A percentile compares a stretch with the other conserved stretches of the same genome.
These are phyloP conservation scores for Trichosporon sp. DNA, from an alignment of 1,284 basidiomycete species.

Conservation along the genomic window DNA sequence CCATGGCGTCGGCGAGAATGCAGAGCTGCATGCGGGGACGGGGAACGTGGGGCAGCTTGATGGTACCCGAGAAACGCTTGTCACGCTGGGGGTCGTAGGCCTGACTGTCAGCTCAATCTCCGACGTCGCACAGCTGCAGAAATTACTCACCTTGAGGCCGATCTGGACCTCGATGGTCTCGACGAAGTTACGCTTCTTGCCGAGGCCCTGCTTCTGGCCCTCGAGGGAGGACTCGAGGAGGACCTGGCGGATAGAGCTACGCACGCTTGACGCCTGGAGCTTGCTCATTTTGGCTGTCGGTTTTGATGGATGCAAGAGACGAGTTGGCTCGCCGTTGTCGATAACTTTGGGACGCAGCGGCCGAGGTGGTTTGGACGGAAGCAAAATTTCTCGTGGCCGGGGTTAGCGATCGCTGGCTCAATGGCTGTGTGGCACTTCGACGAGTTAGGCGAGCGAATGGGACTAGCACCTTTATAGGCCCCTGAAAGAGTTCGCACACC, in stretches of 20 bases:
- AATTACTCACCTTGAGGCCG: slow-evolving; percentile 80
- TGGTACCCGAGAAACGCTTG: slow-evolving; percentile 69
- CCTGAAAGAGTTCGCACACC: not conserved
- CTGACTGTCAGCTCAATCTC: not conserved
- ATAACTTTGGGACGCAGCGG: slow-evolving; percentile 3
- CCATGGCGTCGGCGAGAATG: slow-evolving; percentile 97
- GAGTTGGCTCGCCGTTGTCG: not conserved
- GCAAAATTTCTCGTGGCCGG: not conserved
- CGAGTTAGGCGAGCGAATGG: not conserved
- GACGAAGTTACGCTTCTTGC: slow-evolving; percentile 66
- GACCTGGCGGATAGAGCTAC: slow-evolving; percentile 85
- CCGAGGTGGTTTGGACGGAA: not conserved
- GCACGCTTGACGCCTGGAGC: slow-evolving; percentile 98
- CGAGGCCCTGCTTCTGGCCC: slow-evolving; percentile 46
- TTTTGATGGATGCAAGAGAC: slow-evolving; percentile 13
- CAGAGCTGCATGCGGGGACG: slow-evolving; percentile 99
- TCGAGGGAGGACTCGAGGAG: slow-evolving; percentile 60
- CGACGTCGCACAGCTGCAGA: not conserved
- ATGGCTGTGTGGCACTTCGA: not conserved
- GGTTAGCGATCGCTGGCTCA: not conserved
- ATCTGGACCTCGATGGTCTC: slow-evolving; percentile 90
- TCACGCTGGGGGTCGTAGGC: slow-evolving; percentile 39
- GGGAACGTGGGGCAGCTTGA: slow-evolving; percentile 94
- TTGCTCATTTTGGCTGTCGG: slow-evolving; percentile 50
- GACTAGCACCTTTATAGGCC: not conserved